phyloP scores from a whole-genome alignment of 2,329 filamentous ascomycete species.

The Trichophaea hybrida region DNA sequence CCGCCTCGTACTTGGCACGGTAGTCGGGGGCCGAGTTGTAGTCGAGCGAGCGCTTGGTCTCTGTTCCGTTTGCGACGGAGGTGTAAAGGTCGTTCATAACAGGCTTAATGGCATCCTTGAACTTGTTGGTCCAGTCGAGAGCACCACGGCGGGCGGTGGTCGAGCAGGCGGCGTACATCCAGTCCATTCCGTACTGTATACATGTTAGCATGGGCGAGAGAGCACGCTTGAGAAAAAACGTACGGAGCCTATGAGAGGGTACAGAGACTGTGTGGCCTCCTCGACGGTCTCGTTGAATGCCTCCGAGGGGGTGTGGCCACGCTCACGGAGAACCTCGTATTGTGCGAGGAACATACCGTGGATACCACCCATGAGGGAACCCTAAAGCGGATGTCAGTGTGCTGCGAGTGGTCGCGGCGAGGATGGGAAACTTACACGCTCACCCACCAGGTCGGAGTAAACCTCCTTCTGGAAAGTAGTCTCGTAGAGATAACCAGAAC shows the following conservation, averaged over 20 bases:
- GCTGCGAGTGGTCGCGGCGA: background rate
- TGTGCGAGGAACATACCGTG: constrained; percentile 99
- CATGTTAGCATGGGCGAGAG: background rate
- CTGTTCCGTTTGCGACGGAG: constrained; percentile 74
- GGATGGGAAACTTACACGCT: constrained; percentile 12
- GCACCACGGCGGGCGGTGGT: constrained; percentile 95
- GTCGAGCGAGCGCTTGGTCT: constrained; percentile 92
- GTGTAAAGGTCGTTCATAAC: constrained; percentile 97
- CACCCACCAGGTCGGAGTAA: constrained; percentile 60
- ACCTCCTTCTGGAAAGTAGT: constrained; percentile 99
- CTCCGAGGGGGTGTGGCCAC: constrained; percentile 91
- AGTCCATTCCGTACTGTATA: constrained; percentile 81
- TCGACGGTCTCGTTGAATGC: constrained; percentile 99
- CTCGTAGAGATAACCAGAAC: constrained; percentile 96
- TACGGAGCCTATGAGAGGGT: constrained; percentile 77
- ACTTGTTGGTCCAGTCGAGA: constrained; percentile 93
- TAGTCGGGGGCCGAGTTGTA: constrained; percentile 96
- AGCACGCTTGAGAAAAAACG: background rate
- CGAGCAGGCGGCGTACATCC: constrained; percentile 99
- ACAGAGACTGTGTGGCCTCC: constrained; percentile 95
- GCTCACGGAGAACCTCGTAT: constrained; percentile 99
- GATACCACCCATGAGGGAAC: constrained; percentile 99
- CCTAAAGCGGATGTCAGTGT: constrained; percentile 32
- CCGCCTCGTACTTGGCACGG: constrained; percentile 90
- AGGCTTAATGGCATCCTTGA: constrained; percentile 98